Base-by-base conservation (phyloP, 768 basidiomycete species). In the Amanita rimosa region DNA sequence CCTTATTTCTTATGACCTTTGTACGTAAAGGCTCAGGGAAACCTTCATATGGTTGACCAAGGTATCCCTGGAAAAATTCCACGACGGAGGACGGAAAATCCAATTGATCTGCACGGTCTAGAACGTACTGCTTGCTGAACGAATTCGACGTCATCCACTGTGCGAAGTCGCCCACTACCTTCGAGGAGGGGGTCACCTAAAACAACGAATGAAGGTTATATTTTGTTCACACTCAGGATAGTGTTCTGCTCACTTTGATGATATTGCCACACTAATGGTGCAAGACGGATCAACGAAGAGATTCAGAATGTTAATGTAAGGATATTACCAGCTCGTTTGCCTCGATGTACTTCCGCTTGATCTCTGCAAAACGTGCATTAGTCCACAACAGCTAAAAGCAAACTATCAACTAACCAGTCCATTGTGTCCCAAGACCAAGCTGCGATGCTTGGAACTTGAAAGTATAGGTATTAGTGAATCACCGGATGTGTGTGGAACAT, bases 1-100 rank as follows among this genome's bases (percentile, higher is more conserved):
- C 81, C 67, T 93, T 94, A 67, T 92, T 81, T 59, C 96, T 82
- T 62, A 98, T 99, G 61, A 99, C 78, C 55, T 82, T 78, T 54
- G 82, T 76, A 54, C 96, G 90, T 54, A 99, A 70, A 35, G 95
- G 93, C 64, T 99, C 96, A 50, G 96, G 96, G 86, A 98, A 98
- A 42, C 96, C 95, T 62, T 93, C 96, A 61, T 90, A 85, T 48
- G 96, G 96, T 62, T 97, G 92, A 27, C 96, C 95, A 54, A 99
- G 87, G 68, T 93, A 95, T 14, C 96, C 96, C 64, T 97, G 94
- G 91, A 97, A 97, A 76, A 96, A 99, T 60, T 98, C 95, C 36
- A 92, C 89, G 41, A 92, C 90, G 29, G 88, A 93, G 9, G 90
- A 93, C 7, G 96, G 96, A 83, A 99, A 97, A 67, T 99, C 96